These are phyloP conservation scores for Hypoxylon cercidicola DNA, from an alignment of 495 filamentous ascomycete genomes.

Conservation along the genomic window DNA sequence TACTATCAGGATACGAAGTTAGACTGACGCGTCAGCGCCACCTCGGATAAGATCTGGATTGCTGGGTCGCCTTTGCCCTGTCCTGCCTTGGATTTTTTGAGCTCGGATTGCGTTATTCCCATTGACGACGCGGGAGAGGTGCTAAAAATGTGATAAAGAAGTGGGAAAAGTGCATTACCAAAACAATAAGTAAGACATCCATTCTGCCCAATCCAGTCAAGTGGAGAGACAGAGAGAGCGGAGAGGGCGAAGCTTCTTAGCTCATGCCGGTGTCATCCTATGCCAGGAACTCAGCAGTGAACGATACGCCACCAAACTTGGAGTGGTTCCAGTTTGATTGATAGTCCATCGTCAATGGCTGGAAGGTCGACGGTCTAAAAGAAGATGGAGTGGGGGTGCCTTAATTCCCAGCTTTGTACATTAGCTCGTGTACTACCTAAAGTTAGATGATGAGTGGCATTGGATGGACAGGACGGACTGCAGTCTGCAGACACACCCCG, in stretches of 20 bases:
- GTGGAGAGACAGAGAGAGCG: too few relatives aligned
- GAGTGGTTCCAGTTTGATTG: slow-evolving; percentile 20
- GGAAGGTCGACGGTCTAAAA: slow-evolving; percentile 14
- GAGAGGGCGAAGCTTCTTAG: slow-evolving; percentile 38
- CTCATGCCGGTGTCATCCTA: slow-evolving; percentile 17
- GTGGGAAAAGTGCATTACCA: slow-evolving; percentile 11
- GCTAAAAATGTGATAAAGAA: slow-evolving; percentile 5
- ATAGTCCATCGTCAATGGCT: slow-evolving; percentile 15
- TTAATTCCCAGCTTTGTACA: slow-evolving; percentile 7
- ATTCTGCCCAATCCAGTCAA: slow-evolving; percentile 22
- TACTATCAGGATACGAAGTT: slow-evolving; percentile 6
- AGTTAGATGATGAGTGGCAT: slow-evolving; percentile 13
- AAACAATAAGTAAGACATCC: slow-evolving; percentile 17
- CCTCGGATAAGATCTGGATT: slow-evolving; percentile 17
- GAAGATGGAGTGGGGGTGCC: slow-evolving; percentile 22
- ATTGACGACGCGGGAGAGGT: slow-evolving; percentile 1
- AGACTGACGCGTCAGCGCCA: slow-evolving; percentile 31
- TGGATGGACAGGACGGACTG: slow-evolving; percentile 13
- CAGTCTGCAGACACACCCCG: slow-evolving; percentile 16
- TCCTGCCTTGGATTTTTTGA: slow-evolving; percentile 9
- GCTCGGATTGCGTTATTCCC: slow-evolving; percentile 21
- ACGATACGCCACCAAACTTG: slow-evolving; percentile 20
- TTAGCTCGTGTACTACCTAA: too few relatives aligned
- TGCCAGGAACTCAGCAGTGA: slow-evolving; percentile 3
- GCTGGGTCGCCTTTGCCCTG: slow-evolving; percentile 6